phyloP scores from a whole-genome alignment of 140 eudicot genomes.

The Senecio squalidus region DNA sequence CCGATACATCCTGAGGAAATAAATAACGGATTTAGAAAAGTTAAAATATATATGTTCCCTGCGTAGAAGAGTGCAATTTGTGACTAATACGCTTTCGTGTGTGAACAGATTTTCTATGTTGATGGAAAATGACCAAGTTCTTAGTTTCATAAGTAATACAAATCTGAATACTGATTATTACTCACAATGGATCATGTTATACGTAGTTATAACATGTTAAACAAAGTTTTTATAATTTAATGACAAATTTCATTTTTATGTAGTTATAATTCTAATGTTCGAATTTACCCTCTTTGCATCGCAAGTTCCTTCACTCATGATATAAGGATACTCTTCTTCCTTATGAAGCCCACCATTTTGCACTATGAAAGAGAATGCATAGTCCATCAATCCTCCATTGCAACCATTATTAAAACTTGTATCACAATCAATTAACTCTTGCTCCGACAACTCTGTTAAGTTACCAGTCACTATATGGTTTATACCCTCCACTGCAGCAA shows the following conservation, averaged over 20 bases:
- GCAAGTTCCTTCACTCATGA: conserved; percentile 66
- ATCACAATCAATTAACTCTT: conserved; percentile 58
- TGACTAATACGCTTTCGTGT: too few species aligned
- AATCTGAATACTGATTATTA: too few species aligned
- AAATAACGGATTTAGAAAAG: neutral
- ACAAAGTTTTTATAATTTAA: too few species aligned
- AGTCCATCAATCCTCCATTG: conserved; percentile 72
- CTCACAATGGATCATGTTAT: neutral
- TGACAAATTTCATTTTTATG: neutral
- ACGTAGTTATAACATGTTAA: neutral
- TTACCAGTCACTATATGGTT: conserved; percentile 69
- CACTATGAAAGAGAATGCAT: conserved; percentile 40
- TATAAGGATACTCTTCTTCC: conserved; percentile 69
- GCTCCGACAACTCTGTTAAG: conserved; percentile 49
- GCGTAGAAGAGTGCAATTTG: neutral
- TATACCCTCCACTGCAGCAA: conserved; percentile 62
- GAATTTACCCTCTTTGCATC: conserved; percentile 39
- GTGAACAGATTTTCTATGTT: too few species aligned
- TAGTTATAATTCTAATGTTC: neutral
- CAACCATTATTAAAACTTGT: conserved; percentile 52
- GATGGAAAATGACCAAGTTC: too few species aligned
- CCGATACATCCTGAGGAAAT: conserved; percentile 31
- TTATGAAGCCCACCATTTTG: conserved; percentile 50
- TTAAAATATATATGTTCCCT: neutral
- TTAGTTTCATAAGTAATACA: too few species aligned